Evolutionary conservation across 164 flowering plant genomes (phyloP).

Genomic region (Magnolia sinica): DNA sequence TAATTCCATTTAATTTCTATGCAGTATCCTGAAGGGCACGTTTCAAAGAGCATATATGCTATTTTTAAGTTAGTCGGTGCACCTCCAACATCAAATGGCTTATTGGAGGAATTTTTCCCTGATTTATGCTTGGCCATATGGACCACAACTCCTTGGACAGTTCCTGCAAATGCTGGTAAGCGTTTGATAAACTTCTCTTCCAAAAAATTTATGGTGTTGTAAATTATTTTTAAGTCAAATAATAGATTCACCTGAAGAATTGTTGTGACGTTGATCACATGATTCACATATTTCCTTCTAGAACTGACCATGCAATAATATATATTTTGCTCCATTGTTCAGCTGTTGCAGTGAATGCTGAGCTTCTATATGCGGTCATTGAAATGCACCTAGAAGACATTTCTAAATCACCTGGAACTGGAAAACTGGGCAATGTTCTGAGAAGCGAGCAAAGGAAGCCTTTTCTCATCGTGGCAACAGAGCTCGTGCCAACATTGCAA

Average conservation of each 20-base stretch:
- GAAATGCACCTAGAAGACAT: constrained; percentile 47
- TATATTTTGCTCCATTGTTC: constrained; percentile 19
- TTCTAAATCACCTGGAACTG: constrained; percentile 35
- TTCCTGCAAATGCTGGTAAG: constrained; percentile 98
- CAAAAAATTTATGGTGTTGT: neutral
- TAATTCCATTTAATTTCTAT: constrained; percentile 15
- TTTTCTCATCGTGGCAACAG: constrained; percentile 71
- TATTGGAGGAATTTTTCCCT: constrained; percentile 68
- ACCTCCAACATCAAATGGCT: constrained; percentile 43
- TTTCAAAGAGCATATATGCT: constrained; percentile 89
- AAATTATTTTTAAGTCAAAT: neutral
- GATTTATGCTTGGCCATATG: constrained; percentile 80
- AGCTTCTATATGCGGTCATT: constrained; percentile 76
- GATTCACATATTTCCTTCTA: neutral
- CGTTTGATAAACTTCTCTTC: neutral
- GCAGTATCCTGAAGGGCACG: constrained; percentile 96
- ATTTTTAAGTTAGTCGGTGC: constrained; percentile 59
- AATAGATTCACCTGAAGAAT: neutral
- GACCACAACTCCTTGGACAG: constrained; percentile 99
- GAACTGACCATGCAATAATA: constrained; percentile 7
- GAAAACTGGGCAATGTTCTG: constrained; percentile 55
- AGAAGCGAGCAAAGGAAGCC: constrained; percentile 42
- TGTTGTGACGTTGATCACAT: neutral
- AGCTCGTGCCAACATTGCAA: constrained; percentile 70
- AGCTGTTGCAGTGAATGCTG: constrained; percentile 97